Percentiles rank a stretch among this genome's conserved stretches.
Conservation (phyloP, 345 rosid species). For the Hypericum androsaemum region DNA sequence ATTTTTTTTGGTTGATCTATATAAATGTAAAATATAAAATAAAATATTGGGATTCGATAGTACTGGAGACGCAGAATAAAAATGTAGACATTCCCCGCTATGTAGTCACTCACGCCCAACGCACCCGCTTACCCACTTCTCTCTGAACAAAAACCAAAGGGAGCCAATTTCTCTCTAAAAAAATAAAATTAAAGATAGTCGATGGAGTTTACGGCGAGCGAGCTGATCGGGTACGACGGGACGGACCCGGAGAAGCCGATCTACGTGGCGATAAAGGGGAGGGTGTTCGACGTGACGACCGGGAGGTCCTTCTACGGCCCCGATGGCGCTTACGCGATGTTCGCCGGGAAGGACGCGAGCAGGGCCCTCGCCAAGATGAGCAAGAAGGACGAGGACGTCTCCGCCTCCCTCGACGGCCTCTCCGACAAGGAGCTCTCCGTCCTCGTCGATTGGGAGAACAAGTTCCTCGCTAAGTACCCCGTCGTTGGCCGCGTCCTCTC, state of each 20-base stretch:
- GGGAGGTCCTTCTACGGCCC: conserved; percentile 73
- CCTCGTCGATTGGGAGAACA: conserved; percentile 77
- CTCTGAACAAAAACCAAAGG: too few species aligned
- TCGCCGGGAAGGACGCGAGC: conserved; percentile 83
- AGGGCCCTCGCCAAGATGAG: conserved; percentile 90
- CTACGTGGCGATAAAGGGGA: conserved; percentile 76
- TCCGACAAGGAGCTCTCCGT: conserved; percentile 67
- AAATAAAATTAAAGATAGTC: not conserved
- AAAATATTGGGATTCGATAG: too few species aligned
- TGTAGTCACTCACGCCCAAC: too few species aligned
- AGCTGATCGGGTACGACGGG: conserved; percentile 62
- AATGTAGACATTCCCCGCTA: too few species aligned
- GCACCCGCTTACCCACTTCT: too few species aligned
- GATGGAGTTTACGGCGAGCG: conserved; percentile 67
- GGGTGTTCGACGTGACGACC: conserved; percentile 63
- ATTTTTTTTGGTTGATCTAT: too few species aligned
- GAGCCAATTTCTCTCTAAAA: too few species aligned
- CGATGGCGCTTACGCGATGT: conserved; percentile 59
- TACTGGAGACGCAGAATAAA: too few species aligned
- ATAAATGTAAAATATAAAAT: too few species aligned
- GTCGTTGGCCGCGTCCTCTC: conserved; percentile 64
- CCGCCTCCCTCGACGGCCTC: conserved; percentile 54
- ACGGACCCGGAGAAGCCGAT: conserved; percentile 64
- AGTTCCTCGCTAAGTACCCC: conserved; percentile 80
- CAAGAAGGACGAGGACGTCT: conserved; percentile 71